phyloP scores from a whole-genome alignment of 2,329 filamentous ascomycete genomes.

The Cercospora beticola region DNA sequence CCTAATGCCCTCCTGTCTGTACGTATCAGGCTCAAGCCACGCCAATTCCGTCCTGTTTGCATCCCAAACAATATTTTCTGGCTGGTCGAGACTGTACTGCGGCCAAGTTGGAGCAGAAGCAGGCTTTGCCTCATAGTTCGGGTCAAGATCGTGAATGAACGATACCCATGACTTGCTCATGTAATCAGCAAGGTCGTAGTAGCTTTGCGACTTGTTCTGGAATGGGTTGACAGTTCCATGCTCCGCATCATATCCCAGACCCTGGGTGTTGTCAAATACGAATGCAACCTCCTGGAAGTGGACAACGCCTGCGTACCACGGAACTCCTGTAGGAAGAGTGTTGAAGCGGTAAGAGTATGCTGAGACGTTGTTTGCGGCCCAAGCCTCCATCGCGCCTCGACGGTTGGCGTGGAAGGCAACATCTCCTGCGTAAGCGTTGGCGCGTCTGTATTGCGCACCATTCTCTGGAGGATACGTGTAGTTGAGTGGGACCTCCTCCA shows the following conservation, averaged over 20 bases:
- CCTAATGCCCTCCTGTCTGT: conserved; percentile 46
- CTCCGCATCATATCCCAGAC: conserved; percentile 42
- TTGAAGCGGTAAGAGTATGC: conserved; percentile 66
- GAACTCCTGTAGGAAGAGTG: conserved; percentile 50
- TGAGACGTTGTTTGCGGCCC: conserved; percentile 49
- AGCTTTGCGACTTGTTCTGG: conserved; percentile 39
- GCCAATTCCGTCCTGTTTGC: conserved; percentile 42
- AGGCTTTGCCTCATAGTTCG: conserved; percentile 33
- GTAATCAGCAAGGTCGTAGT: conserved; percentile 42
- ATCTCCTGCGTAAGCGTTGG: conserved; percentile 57
- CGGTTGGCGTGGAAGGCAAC: conserved; percentile 56
- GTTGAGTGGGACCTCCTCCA: conserved; percentile 41
- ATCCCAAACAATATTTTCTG: conserved; percentile 49
- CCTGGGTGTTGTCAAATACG: conserved; percentile 49
- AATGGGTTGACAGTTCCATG: conserved; percentile 39
- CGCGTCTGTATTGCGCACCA: conserved; percentile 55
- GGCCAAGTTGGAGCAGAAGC: conserved; percentile 40
- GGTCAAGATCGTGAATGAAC: conserved; percentile 46
- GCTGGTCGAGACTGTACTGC: conserved; percentile 39
- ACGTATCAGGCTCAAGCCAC: conserved; percentile 46
- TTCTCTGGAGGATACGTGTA: conserved; percentile 38
- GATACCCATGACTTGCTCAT: conserved; percentile 49
- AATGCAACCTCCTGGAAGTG: conserved; percentile 54
- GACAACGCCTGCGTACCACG: conserved; percentile 46
- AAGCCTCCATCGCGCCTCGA: conserved; percentile 54